A percentile compares a stretch with the other conserved stretches of the same genome.
Conservation (phyloP, 352 stramenopile genomes). For the Phytopythium litorale region DNA sequence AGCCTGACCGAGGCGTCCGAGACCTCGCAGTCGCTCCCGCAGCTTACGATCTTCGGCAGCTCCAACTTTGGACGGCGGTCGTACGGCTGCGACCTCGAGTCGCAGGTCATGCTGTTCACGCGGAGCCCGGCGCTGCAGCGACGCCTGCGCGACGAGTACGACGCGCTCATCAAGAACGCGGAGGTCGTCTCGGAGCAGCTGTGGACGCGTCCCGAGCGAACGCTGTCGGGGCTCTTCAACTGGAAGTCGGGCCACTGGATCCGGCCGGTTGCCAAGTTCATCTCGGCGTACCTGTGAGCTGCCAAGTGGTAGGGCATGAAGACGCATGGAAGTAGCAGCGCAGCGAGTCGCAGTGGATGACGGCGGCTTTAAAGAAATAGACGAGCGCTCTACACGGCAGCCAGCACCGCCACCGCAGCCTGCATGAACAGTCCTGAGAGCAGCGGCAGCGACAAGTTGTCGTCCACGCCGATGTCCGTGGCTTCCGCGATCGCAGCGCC, state of each 20-base stretch:
- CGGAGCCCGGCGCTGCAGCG: conserved; percentile 41
- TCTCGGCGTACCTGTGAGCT: conserved; percentile 47
- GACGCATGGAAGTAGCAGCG: not conserved
- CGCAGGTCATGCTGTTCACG: conserved; percentile 66
- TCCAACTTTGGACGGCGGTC: conserved; percentile 80
- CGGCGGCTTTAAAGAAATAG: not conserved
- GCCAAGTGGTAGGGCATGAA: not conserved
- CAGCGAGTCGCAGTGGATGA: not conserved
- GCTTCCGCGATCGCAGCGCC: conserved; percentile 34
- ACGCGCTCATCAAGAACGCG: conserved; percentile 34
- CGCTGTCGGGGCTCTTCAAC: conserved; percentile 50
- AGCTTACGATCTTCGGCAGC: conserved; percentile 65
- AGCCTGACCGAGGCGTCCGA: conserved; percentile 3
- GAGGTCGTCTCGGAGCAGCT: conserved; percentile 61
- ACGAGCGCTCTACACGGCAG: not conserved
- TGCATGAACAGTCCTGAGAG: conserved; percentile 39
- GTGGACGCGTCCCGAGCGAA: conserved; percentile 55
- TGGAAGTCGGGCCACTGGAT: conserved; percentile 82
- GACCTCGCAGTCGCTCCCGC: conserved; percentile 27
- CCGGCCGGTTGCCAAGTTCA: conserved; percentile 60
- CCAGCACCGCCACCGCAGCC: not conserved
- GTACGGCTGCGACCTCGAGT: conserved; percentile 74
- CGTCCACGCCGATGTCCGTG: conserved; percentile 42
- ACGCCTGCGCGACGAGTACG: conserved; percentile 47
- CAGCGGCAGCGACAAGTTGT: conserved; percentile 55